Base-by-base conservation (phyloP, 75 land plant species). In the Isoetes taiwanensis region DNA sequence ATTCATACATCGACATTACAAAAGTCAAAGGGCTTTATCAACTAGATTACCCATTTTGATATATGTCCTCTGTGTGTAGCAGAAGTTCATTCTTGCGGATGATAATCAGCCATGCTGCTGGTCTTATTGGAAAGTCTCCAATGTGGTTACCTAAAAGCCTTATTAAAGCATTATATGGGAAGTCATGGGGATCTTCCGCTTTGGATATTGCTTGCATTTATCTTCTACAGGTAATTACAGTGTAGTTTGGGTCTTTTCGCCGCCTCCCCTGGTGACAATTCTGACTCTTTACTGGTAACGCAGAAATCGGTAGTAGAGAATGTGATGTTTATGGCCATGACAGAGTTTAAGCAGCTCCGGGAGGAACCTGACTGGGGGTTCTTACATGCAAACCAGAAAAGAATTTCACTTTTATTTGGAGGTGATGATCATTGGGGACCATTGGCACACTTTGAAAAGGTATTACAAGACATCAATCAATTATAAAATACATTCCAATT, bases 381-480 rank as follows among this genome's bases (percentile, higher is more conserved):
- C 50, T 59, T 90, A 52, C 78, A 62, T 69, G 76, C 57, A 30
- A 78, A 75, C 23, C 60, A 67, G 46, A 59, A 41, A n/a, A 61
- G 62, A 28, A 68, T 82, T 21, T 74, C 80, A n/a, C 68, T 90
- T 63, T 65, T 90, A 32, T 85, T 82, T 72, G 86, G 96, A 9
- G 56, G 33, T 38, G 76, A 90, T 67, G 96, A 90, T 61, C 96
- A 90, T 48, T 90, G 96, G 96, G 96, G 87, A 4, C 96, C 96
- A 9, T 57, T 85, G 48, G 54, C 82, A 14, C 57, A 78, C 56
- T 74, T 70, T 54, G 82, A 86, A 58, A 77, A 90, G 86, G 96
- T 89, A 64, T 25, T 0, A 30, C 17, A 28, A 25, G 41, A 0
- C 42, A 25, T 2, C 4, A 0, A 6, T 10, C 0, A 20, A n/a